Base-by-base conservation (phyloP, 345 rosid genomes). In the Capsella bursapastoris region DNA sequence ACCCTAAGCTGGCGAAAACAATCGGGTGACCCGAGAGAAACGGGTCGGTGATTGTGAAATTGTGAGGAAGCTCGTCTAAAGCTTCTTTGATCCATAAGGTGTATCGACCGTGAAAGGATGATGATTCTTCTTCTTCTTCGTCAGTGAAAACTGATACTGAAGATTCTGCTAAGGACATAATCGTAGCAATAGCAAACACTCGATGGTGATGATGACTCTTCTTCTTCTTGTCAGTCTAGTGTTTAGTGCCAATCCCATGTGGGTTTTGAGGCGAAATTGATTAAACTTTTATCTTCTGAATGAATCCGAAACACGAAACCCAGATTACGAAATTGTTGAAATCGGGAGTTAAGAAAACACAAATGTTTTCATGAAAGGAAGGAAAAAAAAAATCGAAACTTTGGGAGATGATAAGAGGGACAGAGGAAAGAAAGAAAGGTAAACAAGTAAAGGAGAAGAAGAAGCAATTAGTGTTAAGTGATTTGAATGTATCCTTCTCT, bases 11-110 rank as follows among this genome's bases (percentile, higher is more conserved):
- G 6, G 97, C 97, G 68, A 84, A 92, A 51, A 95, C 97, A 31
- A 95, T 92, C 11, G 97, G 99, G 81, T 95, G 96, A 47, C 92
- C 96, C 57, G 91, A 72, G 11, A 90, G 80, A 57, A 82, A 75
- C 48, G 99, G 99, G 74, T 92, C 99, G 25, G 93, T 92, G 69
- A 95, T 89, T 13, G 92, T 95, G 84, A 95, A 95, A 72, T 66
- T 85, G 74, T 95, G 86, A 1, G 90, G 84, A 44, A 95, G 82
- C 48, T 82, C 92, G 68, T 90, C 90, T 55, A 95, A 91, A 15
- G 84, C 92, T 69, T 88, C 93, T 4, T 76, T 83, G 11, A 78
- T 89, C 83, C 82, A 81, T 50, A 32, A 13, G 11, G 96, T 79
- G 85, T 89, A 89, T 53, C 88, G 83, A 29, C 64, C 49, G 64